phyloP scores from a whole-genome alignment of 2,329 filamentous ascomycete genomes.

The Chalara sp. region DNA sequence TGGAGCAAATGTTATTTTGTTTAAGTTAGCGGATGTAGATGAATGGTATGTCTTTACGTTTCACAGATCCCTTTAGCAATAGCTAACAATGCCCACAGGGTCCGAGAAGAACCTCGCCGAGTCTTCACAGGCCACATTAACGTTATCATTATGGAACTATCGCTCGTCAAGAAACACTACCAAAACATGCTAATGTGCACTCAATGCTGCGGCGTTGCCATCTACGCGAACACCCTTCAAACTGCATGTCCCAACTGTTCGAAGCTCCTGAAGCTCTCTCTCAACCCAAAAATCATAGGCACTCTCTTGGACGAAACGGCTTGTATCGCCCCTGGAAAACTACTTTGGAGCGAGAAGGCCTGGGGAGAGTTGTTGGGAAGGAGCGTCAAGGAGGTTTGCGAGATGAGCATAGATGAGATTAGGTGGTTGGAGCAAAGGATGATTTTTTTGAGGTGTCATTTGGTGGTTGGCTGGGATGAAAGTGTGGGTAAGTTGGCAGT shows the following conservation, averaged over 20 bases:
- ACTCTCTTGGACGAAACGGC: slow-evolving; percentile 48
- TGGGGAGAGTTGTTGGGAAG: slow-evolving; percentile 45
- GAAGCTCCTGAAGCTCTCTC: slow-evolving; percentile 20
- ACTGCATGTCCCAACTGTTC: slow-evolving; percentile 34
- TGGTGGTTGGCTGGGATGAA: slow-evolving; percentile 47
- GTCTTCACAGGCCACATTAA: slow-evolving; percentile 35
- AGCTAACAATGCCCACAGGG: slow-evolving; percentile 13
- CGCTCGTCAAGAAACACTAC: slow-evolving; percentile 17
- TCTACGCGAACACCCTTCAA: slow-evolving; percentile 42
- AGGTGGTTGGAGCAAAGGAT: slow-evolving; percentile 43
- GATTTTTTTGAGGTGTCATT: slow-evolving; percentile 42
- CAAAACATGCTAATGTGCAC: slow-evolving; percentile 32
- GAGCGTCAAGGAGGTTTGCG: slow-evolving; percentile 32
- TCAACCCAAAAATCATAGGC: slow-evolving; percentile 37
- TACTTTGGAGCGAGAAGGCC: slow-evolving; percentile 45
- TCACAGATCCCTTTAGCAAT: background rate
- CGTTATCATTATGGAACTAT: slow-evolving; percentile 23
- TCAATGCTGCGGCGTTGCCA: slow-evolving; percentile 44
- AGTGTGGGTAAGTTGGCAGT: slow-evolving; percentile 32
- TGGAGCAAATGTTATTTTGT: slow-evolving; percentile 29
- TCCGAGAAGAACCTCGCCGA: slow-evolving; percentile 24
- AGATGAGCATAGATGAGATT: slow-evolving; percentile 33
- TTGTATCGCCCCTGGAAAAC: slow-evolving; percentile 40
- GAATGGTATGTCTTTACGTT: slow-evolving; percentile 23
- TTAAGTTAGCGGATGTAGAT: slow-evolving; percentile 37